Evolutionary conservation across 306 rosid genomes (phyloP), one percentile per base, ranked within the genome.

Genomic region (Pterocarpus santalinus): DNA sequence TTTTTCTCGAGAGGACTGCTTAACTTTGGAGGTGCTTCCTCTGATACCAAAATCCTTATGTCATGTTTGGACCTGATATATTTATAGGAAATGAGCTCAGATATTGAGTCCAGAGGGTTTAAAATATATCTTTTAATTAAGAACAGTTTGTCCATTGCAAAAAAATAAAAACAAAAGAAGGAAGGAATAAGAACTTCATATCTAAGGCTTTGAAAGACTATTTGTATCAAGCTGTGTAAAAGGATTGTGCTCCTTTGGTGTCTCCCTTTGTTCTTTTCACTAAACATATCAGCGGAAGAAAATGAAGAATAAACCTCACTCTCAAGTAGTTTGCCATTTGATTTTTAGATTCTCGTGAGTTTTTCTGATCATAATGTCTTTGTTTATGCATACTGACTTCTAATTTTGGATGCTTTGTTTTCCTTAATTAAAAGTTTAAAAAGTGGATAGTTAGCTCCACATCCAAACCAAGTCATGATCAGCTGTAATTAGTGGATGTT

Each of bases 1-100:
- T 89, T 86, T 90, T 22, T 51, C 69, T 43, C 6, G 11, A 81
- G 80, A 86, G 73, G 80, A 68, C 76, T 65, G 84, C 80, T 77
- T 85, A 60, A 60, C 76, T 61, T 17, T 14, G 22, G 36, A 58
- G 43, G 35, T 72, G 10, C 63, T 64, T 58, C 35, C 76, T 80
- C 61, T 72, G 55, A 35, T 52, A 12, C 15, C 15, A n/a, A 53
- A 22, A 22, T 22, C 28, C 28, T 22, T 22, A 22, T 22, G 28
- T 22, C 28, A 22, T 22, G 28, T 22, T 22, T 22, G 28, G 28
- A 22, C 28, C 28, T 22, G 28, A 61, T 22, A 22, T 22, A 22
- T 22, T 22, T 22, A 22, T 22, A 22, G 28, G 28, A 22, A 22
- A 22, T 22, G 28, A 22, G 60, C 58, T 13, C 8, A 49, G 44